Percentiles rank a stretch among this genome's conserved stretches.
These are phyloP conservation scores for Rhodotorula babjevae DNA, from an alignment of 768 basidiomycete species.

Conservation along the genomic window DNA sequence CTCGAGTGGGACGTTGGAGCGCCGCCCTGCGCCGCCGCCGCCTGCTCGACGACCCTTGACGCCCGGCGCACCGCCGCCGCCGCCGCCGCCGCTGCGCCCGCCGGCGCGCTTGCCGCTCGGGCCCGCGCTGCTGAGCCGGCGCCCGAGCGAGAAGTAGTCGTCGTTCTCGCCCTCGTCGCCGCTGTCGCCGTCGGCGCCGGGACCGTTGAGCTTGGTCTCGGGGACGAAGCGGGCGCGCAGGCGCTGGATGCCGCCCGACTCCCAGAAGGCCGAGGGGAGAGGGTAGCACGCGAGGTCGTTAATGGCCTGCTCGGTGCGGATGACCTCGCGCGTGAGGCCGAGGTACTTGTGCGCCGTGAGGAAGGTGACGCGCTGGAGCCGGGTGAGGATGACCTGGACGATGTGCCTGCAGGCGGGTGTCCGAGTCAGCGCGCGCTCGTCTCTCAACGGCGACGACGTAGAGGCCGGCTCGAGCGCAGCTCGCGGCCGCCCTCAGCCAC, in stretches of 20 bases:
- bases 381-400: slow-evolving; percentile 72
- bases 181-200: not conserved
- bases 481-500: too few relatives aligned
- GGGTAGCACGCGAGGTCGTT: slow-evolving; percentile 97
- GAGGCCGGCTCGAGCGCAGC: not conserved
- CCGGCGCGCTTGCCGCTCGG: not conserved
- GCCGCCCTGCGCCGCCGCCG: not conserved
- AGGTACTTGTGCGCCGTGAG: slow-evolving; percentile 95
- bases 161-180: slow-evolving; percentile 6
- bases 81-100: not conserved
- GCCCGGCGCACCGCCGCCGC: too few relatives aligned
- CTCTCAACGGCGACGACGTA: not conserved
- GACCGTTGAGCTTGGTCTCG: slow-evolving; percentile 28
- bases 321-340: slow-evolving; percentile 87
- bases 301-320: slow-evolving; percentile 93
- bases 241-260: slow-evolving; percentile 80
- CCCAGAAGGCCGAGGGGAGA: slow-evolving; percentile 82
- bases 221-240: slow-evolving; percentile 64
- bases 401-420: slow-evolving; percentile 15
- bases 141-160: slow-evolving; percentile 25
- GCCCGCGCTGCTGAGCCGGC: not conserved
- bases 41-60: too few relatives aligned
- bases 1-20: slow-evolving; percentile 26
- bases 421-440: not conserved
- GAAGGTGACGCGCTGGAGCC: slow-evolving; percentile 95